Base-by-base conservation (phyloP, 768 basidiomycete genomes). In the Hericium coralloides region DNA sequence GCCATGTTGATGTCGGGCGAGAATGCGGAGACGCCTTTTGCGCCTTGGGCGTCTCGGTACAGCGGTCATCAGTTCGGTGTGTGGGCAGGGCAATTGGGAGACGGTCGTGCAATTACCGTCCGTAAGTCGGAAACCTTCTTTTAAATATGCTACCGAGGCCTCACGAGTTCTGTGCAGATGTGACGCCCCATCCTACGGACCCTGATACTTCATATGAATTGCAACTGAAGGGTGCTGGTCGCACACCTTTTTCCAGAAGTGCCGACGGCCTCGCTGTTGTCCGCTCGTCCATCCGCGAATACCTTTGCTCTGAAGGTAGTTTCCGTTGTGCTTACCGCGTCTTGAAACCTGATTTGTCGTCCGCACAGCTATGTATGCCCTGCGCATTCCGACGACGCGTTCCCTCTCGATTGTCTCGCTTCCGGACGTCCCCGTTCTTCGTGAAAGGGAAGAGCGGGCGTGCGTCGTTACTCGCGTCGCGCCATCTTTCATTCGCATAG, bases 201-300 rank as follows among this genome's bases (percentile, higher is more conserved):
- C 76, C 79, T 2, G 73, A 79, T 17, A 64, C 76, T 4, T 72
- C 74, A 0, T 88, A 85, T 64, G 97, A 99, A 65, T 76, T 99
- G 9, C 97, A 98, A 69, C 80, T 99, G 62, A 99, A 98, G 68
- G 97, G 97, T 1, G 82, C 87, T 0, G 97, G 97, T 0, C 78
- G 97, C 12, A 98, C 95, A 1, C 95, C 97, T 0, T 98, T 95
- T 72, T 90, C 92, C 0, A 80, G 97, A 23, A 80, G 77, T 53
- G 95, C 97, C 3, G 97, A 98, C 68, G 97, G 97, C 0, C 78
- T 99, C 17, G 97, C 97, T 0, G 95, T 98, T 2, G 71, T 94
- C n/a, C 85, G 97, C 25, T 94, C 92, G 43, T 95, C 92, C 4
- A 85, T 98, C 26, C 85, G 95, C 49, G 97, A 98, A 72, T 98